These are phyloP conservation scores for Claviceps citrina DNA, from an alignment of 2,329 filamentous ascomycete species.

Conservation along the genomic window DNA sequence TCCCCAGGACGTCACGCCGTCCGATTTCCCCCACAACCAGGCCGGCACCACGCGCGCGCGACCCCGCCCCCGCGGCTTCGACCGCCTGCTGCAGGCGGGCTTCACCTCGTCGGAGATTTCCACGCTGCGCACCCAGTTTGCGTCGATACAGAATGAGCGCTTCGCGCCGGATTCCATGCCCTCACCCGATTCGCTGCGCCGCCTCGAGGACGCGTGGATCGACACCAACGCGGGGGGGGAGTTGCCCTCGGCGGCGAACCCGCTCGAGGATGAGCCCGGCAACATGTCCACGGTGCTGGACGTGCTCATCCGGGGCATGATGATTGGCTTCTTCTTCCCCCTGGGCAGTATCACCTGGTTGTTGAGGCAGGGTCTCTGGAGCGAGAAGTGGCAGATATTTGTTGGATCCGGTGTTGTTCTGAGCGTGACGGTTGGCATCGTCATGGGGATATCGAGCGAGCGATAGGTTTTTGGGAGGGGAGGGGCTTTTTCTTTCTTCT, in stretches of 20 bases:
- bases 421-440: conserved; percentile 60
- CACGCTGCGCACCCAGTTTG: conserved; percentile 74
- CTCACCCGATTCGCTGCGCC: conserved; percentile 55
- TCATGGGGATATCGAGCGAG: conserved; percentile 33
- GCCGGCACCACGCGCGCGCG: conserved; percentile 14
- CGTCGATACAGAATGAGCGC: conserved; percentile 64
- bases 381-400: conserved; percentile 68
- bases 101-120: conserved; percentile 75
- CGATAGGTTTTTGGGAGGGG: conserved; percentile 2
- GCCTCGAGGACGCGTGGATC: conserved; percentile 82
- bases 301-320: conserved; percentile 72
- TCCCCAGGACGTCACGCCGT: conserved; percentile 28
- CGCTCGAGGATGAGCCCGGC: conserved; percentile 31
- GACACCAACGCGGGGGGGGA: conserved; percentile 44
- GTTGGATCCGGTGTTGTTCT: conserved; percentile 73
- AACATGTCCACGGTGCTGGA: conserved; percentile 48
- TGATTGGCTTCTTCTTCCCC: conserved; percentile 92
- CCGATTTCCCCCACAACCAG: conserved; percentile 12
- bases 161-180: conserved; percentile 86
- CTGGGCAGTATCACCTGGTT: conserved; percentile 75
- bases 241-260: conserved; percentile 22
- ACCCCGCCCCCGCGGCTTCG: conserved; percentile 55
- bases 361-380: conserved; percentile 73
- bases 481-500: neutral
- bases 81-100: conserved; percentile 64